Evolutionary conservation across 352 stramenopile genomes (phyloP).

Genomic region (Globisporangium nagaii): DNA sequence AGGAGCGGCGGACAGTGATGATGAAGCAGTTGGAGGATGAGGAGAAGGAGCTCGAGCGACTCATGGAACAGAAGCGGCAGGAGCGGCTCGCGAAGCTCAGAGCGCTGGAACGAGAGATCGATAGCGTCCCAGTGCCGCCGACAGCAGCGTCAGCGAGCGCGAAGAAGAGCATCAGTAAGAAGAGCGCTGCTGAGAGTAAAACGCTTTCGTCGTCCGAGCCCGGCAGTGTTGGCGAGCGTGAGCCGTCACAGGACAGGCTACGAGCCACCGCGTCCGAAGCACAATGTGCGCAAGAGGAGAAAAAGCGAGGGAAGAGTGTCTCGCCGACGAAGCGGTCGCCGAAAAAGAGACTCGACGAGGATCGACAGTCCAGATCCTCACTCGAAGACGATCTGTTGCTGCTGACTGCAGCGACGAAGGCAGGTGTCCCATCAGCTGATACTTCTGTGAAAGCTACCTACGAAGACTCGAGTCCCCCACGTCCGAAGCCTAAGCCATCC

Average conservation of each 20-base stretch:
- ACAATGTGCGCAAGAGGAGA: background rate
- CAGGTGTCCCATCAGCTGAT: background rate
- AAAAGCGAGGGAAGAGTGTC: background rate
- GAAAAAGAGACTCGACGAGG: background rate
- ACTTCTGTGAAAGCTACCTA: background rate
- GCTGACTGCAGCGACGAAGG: background rate
- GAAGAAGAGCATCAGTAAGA: background rate
- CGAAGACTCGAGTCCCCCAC: background rate
- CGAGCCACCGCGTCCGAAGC: background rate
- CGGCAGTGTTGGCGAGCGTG: background rate
- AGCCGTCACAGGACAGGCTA: background rate
- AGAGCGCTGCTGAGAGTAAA: background rate
- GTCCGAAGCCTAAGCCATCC: background rate
- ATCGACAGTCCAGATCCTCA: background rate
- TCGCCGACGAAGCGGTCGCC: constrained; percentile 7
- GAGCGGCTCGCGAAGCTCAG: constrained; percentile 51
- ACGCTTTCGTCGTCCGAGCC: background rate
- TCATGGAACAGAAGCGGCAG: constrained; percentile 60
- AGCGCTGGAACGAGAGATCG: constrained; percentile 33
- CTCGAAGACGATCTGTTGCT: background rate
- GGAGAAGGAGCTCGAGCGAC: constrained; percentile 54
- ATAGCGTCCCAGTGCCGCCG: background rate
- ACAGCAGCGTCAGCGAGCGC: background rate
- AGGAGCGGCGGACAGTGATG: constrained; percentile 42
- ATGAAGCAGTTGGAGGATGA: constrained; percentile 71